A percentile compares a stretch with the other conserved stretches of the same genome.
These are phyloP conservation scores for Eutrema salsugineum DNA, from an alignment of 441 rosid species.

Conservation along the genomic window DNA sequence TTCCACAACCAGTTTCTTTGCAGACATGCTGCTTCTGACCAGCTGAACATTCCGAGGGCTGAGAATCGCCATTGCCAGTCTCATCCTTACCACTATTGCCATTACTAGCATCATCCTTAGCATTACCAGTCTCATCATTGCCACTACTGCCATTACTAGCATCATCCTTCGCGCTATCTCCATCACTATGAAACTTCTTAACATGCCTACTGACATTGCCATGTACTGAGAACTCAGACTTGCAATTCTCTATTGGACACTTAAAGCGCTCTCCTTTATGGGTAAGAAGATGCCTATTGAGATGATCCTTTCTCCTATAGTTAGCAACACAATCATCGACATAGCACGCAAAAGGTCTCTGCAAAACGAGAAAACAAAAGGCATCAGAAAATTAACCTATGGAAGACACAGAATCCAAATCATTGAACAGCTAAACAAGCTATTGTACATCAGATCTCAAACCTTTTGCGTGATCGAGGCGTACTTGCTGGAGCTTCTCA, in stretches of 20 bases:
- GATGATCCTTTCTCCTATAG: constrained; percentile 84
- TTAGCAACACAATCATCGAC: constrained; percentile 61
- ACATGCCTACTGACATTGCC: constrained; percentile 63
- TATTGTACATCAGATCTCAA: constrained; percentile 26
- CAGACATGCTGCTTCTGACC: constrained; percentile 43
- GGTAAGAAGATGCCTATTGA: constrained; percentile 61
- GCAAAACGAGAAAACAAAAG: neutral
- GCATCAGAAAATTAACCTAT: neutral
- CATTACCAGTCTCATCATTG: neutral
- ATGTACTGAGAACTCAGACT: constrained; percentile 41
- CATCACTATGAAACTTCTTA: constrained; percentile 37
- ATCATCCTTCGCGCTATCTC: neutral
- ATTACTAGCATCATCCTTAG: neutral
- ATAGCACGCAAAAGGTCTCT: constrained; percentile 72
- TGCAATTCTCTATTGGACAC: constrained; percentile 64
- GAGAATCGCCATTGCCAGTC: neutral
- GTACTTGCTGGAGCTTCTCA: constrained; percentile 86
- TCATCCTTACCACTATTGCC: constrained; percentile 6
- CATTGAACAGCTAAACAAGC: neutral
- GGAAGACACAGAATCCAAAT: neutral
- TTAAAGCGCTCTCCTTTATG: constrained; percentile 71
- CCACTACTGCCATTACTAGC: neutral
- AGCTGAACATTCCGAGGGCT: neutral
- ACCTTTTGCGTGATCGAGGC: constrained; percentile 78
- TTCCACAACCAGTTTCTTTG: constrained; percentile 74